Evolutionary conservation across 1,284 basidiomycete species (phyloP).

Genomic region (Neolentinus lepideus): DNA sequence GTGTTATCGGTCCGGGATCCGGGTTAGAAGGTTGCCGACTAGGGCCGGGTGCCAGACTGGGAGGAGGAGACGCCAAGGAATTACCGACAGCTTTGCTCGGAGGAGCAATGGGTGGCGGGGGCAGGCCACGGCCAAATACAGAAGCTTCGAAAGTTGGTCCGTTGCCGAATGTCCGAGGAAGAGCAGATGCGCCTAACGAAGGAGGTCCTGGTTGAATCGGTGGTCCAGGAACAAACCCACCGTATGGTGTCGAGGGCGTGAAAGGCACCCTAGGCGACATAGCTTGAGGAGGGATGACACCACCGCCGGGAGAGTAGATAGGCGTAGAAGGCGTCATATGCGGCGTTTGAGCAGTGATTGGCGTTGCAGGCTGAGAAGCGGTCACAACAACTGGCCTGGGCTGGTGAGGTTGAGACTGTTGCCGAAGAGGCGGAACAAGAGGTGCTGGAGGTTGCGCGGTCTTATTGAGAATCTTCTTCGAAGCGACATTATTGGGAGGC

Average conservation of each 20-base stretch:
- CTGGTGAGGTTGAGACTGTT: slow-evolving; percentile 17
- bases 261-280: slow-evolving; percentile 43
- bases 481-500: slow-evolving; percentile 32
- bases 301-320: slow-evolving; percentile 37
- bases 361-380: slow-evolving; percentile 23
- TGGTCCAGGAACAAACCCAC: slow-evolving; percentile 35
- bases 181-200: slow-evolving; percentile 42
- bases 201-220: slow-evolving; percentile 34
- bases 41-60: slow-evolving; percentile 24
- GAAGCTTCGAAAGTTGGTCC: slow-evolving; percentile 42
- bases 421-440: slow-evolving; percentile 18
- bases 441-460: slow-evolving; percentile 15
- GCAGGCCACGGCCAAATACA: slow-evolving; percentile 32
- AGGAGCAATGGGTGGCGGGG: slow-evolving; percentile 48
- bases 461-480: slow-evolving; percentile 48
- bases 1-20: slow-evolving; percentile 55
- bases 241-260: slow-evolving; percentile 41
- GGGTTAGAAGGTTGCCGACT: slow-evolving; percentile 24
- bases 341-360: slow-evolving; percentile 30
- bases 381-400: slow-evolving; percentile 15
- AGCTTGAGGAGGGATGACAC: slow-evolving; percentile 36
- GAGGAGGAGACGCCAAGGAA: slow-evolving; percentile 31
- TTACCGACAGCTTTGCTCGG: slow-evolving; percentile 26
- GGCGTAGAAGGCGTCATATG: slow-evolving; percentile 27
- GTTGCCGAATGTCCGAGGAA: slow-evolving; percentile 42